Evolutionary conservation across 2,329 filamentous ascomycete species (phyloP), one percentile per base, ranked within the genome.

Genomic region (Trichoderma gracile): DNA sequence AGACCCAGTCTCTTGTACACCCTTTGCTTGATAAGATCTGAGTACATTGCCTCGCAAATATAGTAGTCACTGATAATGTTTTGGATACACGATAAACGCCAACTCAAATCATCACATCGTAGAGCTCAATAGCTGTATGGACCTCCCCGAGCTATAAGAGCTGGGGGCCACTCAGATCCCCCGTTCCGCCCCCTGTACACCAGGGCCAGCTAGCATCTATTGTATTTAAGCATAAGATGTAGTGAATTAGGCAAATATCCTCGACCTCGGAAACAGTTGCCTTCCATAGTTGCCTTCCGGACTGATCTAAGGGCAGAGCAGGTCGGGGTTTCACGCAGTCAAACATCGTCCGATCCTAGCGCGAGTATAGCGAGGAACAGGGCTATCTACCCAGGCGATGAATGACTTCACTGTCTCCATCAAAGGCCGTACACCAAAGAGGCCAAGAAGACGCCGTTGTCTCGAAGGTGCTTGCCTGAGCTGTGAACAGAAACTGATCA

Each of bases 171-270:
- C 25, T 25, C 3, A 1, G 5, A 5, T 7, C 10, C 42, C 3
- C 14, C 33, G 9, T 14, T 14, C 33, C 33, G 33, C 12, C 33
- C 33, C 33, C 30, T 40, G n/a, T 19, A 23, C 5, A n/a, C 50
- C 8, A 27, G 14, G 33, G 8, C 21, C 15, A 17, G 30, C 14
- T 9, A 53, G 21, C 30, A 38, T 21, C 30, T 38, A 1, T 19
- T 5, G 5, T 9, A 9, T 21, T 40, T 53, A 53, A 53, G 50
- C 50, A 38, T 53, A 53, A 53, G n/a, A 21, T 40, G 2, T 15
- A 53, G n/a, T 5, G 40, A 23, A 53, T 53, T 53, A 53, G 50
- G 50, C 50, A 53, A 53, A 40, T 53, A 7, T 38, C 27, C 9
- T 14, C 23, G 50, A 6, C 14, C 9, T 38, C 27, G 50, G 50